phyloP scores from a whole-genome alignment of 306 rosid species.

The Quercus berberidifolia region DNA sequence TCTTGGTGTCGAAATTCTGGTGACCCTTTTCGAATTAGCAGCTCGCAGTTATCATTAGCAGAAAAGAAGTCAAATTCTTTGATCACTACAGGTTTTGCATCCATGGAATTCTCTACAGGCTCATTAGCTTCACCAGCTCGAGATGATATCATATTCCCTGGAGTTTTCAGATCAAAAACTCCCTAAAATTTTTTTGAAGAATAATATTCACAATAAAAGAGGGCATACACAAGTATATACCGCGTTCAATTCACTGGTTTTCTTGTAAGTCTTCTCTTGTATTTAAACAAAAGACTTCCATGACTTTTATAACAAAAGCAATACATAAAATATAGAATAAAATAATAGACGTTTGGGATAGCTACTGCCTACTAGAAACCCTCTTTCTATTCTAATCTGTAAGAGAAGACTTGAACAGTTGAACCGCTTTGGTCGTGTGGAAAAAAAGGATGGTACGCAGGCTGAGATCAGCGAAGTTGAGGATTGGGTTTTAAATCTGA shows the following conservation, averaged over 20 bases:
- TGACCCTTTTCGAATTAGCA: conserved; percentile 13
- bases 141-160: background rate
- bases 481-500: too few species aligned
- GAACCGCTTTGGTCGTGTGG: background rate
- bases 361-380: background rate
- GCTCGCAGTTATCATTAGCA: background rate
- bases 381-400: background rate
- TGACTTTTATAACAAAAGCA: background rate
- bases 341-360: background rate
- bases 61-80: conserved; percentile 13
- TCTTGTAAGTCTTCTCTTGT: background rate
- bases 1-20: conserved; percentile 8
- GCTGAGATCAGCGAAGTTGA: too few species aligned
- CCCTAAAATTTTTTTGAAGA: background rate
- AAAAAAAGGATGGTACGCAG: too few species aligned
- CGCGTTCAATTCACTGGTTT: background rate
- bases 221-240: too few species aligned
- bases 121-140: background rate
- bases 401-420: background rate
- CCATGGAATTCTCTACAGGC: conserved; percentile 14
- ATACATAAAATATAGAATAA: background rate
- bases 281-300: background rate
- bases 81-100: conserved; percentile 16
- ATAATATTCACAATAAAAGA: background rate
- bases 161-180: background rate